Evolutionary conservation across 163 green algal genomes (phyloP), one percentile per base, ranked within the genome.

Genomic region (Chloroidium sp.): DNA sequence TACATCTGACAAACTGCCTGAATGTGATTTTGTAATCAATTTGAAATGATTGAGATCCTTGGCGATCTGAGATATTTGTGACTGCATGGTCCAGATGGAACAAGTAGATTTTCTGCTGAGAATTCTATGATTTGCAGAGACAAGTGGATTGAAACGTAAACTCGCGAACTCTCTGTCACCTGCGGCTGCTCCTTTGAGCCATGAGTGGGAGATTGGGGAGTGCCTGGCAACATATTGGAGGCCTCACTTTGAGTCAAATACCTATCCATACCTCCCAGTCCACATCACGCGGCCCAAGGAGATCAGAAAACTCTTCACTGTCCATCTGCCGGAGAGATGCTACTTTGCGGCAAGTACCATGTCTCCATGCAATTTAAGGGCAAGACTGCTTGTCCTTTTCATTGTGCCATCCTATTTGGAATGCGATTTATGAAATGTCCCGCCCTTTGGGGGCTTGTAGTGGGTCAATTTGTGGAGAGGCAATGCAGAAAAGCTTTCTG

Each of bases 271-370:
- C 86, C 83, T 95, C 62, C 95, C 96, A 0, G 82, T 95, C 3
- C 96, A 99, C 89, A 93, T 98, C 72, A 96, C 92, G 12, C 90
- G 91, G 74, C 95, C 96, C 10, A 99, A 99, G 87, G 96, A 99
- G 81, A 86, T 89, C 72, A 93, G 92, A 82, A 93, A 93, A 82
- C 81, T 99, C 2, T 98, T 93, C 79, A 69, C 98, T 2, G 87
- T 97, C 72, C 90, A 89, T 3, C 86, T 99, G 76, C 93, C 94
- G 1, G 96, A 99, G 81, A 91, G 90, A 64, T 92, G 89, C 80
- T 95, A 94, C 86, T 97, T 99, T 85, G 90, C 92, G 80, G 95
- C 97, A 84, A 79, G 90, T 77, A 14, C 74, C 8, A 59, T 12
- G 14, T 4, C 57, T 6, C 6, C 67, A 72, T 10, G 6, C 67